Conservation (phyloP, 306 rosid genomes). For the Vachellia pachyceras region DNA sequence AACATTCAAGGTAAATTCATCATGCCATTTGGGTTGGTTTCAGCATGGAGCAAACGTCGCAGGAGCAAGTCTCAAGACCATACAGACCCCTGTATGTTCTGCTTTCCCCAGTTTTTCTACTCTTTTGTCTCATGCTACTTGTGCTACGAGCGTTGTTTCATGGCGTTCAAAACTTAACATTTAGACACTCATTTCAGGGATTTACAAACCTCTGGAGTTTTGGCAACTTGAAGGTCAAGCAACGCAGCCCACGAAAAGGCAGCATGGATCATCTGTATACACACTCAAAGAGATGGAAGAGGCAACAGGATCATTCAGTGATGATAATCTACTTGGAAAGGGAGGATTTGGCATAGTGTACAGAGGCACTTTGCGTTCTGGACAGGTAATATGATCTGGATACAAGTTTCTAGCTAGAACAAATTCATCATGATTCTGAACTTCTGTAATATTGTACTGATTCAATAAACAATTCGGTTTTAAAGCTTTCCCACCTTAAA, state of each 20-base stretch:
- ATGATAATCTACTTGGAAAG: constrained; percentile 81
- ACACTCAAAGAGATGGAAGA: constrained; percentile 88
- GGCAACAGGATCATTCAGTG: constrained; percentile 82
- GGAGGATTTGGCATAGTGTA: constrained; percentile 94
- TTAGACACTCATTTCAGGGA: constrained; percentile 57
- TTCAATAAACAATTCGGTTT: no score
- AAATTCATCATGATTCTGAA: constrained; percentile 18
- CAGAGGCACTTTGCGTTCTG: constrained; percentile 69
- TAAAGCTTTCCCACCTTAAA: constrained; percentile 3
- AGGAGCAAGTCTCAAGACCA: constrained; percentile 81
- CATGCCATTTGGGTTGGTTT: constrained; percentile 85
- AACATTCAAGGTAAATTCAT: constrained; percentile 33
- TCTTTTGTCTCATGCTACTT: constrained; percentile 1
- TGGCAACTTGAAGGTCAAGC: constrained; percentile 85
- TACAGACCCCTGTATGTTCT: constrained; percentile 73
- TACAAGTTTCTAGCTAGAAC: not conserved
- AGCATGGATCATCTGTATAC: constrained; percentile 72
- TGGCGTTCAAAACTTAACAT: constrained; percentile 1
- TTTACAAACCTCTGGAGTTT: constrained; percentile 66
- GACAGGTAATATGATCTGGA: constrained; percentile 59
- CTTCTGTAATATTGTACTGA: not conserved
- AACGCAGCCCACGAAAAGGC: constrained; percentile 57
- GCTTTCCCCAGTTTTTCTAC: not conserved
- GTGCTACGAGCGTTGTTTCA: not conserved
- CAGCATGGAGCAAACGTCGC: constrained; percentile 91